phyloP scores from a whole-genome alignment of 176 grass and related monocot genomes.

The Paspalum vaginatum region DNA sequence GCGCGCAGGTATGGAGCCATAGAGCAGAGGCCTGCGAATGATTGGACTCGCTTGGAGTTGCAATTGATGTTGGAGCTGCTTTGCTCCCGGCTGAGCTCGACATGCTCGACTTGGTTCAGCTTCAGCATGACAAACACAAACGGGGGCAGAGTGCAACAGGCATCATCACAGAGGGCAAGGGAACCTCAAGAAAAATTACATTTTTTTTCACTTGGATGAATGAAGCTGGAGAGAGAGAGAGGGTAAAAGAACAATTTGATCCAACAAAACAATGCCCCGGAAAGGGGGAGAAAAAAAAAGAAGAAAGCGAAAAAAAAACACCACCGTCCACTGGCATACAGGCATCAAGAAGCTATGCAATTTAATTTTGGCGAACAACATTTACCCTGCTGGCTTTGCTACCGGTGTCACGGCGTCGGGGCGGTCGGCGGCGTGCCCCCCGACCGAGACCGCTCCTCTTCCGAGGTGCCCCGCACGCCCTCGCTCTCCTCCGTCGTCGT shows the following conservation, averaged over 20 bases:
- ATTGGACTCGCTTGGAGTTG: slow-evolving; percentile 18
- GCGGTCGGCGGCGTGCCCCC: slow-evolving; percentile 66
- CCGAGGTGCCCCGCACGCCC: slow-evolving; percentile 51
- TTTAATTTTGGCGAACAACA: slow-evolving; percentile 13
- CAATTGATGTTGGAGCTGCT: neutral
- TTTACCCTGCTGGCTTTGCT: neutral
- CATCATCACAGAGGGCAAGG: neutral
- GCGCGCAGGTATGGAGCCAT: neutral
- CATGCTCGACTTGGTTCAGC: neutral
- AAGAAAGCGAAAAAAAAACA: neutral
- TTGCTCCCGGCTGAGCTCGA: neutral
- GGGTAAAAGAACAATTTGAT: slow-evolving; percentile 39
- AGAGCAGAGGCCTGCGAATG: neutral
- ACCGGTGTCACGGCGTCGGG: slow-evolving; percentile 55
- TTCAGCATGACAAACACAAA: neutral
- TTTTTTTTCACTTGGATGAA: slow-evolving; percentile 70
- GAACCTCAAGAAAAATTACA: slow-evolving; percentile 42
- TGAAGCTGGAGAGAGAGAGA: slow-evolving; percentile 37
- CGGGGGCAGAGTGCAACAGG: too few species aligned
- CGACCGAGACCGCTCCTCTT: slow-evolving; percentile 63
- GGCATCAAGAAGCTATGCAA: slow-evolving; percentile 43
- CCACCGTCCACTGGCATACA: slow-evolving; percentile 22
- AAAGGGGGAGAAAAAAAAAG: neutral
- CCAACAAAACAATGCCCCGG: slow-evolving; percentile 48
- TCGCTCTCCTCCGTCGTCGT: slow-evolving; percentile 67